Evolutionary conservation across 768 basidiomycete genomes (phyloP).

Genomic region (Pluteus cervinus): DNA sequence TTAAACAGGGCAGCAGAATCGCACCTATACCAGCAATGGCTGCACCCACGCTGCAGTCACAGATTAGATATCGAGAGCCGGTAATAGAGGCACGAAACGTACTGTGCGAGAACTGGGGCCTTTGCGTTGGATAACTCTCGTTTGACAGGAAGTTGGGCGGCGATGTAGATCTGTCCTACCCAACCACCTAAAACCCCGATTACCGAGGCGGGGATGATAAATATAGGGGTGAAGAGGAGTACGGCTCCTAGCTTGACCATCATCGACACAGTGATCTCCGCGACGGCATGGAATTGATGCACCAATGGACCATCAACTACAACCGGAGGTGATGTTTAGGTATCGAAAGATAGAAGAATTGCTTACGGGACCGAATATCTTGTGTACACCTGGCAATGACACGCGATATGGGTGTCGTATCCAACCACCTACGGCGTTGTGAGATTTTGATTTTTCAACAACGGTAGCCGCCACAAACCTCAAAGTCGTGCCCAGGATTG

Average conservation of each 20-base stretch:
- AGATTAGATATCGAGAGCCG: background rate
- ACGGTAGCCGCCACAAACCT: too few species aligned
- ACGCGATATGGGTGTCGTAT: slow-evolving; percentile 36
- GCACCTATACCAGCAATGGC: slow-evolving; percentile 49
- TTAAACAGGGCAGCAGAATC: slow-evolving; percentile 4
- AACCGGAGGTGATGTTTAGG: background rate
- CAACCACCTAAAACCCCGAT: slow-evolving; percentile 11
- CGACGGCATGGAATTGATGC: slow-evolving; percentile 19
- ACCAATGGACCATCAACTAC: slow-evolving; percentile 43
- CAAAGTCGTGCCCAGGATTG: slow-evolving; percentile 53
- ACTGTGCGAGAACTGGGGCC: slow-evolving; percentile 41
- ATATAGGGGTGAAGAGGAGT: slow-evolving; percentile 34
- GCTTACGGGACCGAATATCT: slow-evolving; percentile 42
- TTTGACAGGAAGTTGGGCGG: slow-evolving; percentile 39
- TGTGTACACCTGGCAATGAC: slow-evolving; percentile 60
- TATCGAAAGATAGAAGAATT: background rate
- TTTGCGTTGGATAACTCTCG: slow-evolving; percentile 38
- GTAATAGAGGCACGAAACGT: slow-evolving; percentile 15
- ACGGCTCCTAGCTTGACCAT: slow-evolving; percentile 36
- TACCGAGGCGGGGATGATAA: slow-evolving; percentile 23
- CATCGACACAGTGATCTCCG: slow-evolving; percentile 27
- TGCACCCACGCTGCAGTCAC: slow-evolving; percentile 40
- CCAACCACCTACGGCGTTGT: slow-evolving; percentile 36
- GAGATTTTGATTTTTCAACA: background rate
- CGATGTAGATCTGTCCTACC: slow-evolving; percentile 33